Conservation (phyloP, 192 early-diverging fungal species). For the Spizellomyces sp. region DNA sequence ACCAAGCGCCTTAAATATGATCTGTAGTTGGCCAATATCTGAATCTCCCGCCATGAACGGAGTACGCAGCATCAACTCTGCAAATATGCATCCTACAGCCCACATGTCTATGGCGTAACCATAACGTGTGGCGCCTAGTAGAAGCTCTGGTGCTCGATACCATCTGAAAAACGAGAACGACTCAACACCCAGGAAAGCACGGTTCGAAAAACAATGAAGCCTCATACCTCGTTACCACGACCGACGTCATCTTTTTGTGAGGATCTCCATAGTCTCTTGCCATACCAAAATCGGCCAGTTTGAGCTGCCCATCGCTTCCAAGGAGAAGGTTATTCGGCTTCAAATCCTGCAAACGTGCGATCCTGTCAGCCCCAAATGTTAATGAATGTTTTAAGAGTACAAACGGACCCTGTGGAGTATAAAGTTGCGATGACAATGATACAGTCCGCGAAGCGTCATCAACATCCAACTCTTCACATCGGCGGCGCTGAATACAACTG, state of each 20-base stretch:
- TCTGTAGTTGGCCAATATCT: conserved; percentile 88
- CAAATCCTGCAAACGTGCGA: conserved; percentile 48
- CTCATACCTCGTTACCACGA: conserved; percentile 83
- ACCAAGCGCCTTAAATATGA: conserved; percentile 80
- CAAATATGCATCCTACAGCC: conserved; percentile 98
- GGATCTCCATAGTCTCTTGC: conserved; percentile 94
- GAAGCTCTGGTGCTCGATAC: conserved; percentile 95
- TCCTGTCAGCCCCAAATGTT: background rate
- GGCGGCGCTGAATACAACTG: conserved; percentile 80
- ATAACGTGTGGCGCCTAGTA: conserved; percentile 88
- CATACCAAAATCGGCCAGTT: conserved; percentile 98
- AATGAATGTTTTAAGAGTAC: background rate
- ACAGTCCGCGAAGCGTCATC: conserved; percentile 91
- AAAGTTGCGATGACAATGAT: conserved; percentile 89
- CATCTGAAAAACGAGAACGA: conserved; percentile 56
- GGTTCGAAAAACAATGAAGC: conserved; percentile 1
- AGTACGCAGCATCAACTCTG: conserved; percentile 88
- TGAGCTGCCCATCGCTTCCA: conserved; percentile 81
- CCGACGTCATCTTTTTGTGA: conserved; percentile 80
- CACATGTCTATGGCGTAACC: conserved; percentile 92
- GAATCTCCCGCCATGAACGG: conserved; percentile 87
- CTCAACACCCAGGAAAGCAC: background rate
- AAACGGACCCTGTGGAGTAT: conserved; percentile 78
- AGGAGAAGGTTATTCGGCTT: conserved; percentile 66
- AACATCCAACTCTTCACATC: conserved; percentile 98